Conservation (phyloP, 495 filamentous ascomycete genomes). For the Lineolata rhizophorae region DNA sequence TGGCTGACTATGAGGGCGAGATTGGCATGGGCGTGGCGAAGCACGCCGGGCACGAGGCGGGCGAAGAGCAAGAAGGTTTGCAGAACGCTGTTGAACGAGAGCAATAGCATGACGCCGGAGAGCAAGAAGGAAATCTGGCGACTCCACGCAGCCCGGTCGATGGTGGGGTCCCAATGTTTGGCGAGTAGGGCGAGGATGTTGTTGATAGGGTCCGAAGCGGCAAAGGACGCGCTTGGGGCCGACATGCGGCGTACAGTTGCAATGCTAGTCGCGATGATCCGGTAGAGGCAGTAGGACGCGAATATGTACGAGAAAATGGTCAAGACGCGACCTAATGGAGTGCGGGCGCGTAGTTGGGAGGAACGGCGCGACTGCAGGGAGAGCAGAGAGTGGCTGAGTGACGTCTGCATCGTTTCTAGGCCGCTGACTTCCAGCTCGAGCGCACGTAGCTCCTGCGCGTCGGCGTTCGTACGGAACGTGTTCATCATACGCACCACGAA, state of each 20-base stretch:
- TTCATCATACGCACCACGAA: slow-evolving; percentile 48
- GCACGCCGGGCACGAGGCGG: slow-evolving; percentile 41
- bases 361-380: slow-evolving; percentile 33
- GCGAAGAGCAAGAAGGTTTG: slow-evolving; percentile 57
- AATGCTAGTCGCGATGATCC: slow-evolving; percentile 42
- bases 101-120: slow-evolving; percentile 53
- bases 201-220: slow-evolving; percentile 56
- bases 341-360: slow-evolving; percentile 38
- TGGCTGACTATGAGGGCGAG: slow-evolving; percentile 52
- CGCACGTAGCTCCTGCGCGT: slow-evolving; percentile 38
- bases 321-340: slow-evolving; percentile 34
- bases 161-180: slow-evolving; percentile 45
- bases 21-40: slow-evolving; percentile 38
- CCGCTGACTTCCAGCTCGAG: slow-evolving; percentile 59
- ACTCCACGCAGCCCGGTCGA: slow-evolving; percentile 52
- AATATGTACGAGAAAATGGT: slow-evolving; percentile 36
- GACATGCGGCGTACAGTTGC: slow-evolving; percentile 34
- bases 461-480: slow-evolving; percentile 35
- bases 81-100: slow-evolving; percentile 50
- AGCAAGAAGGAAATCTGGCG: slow-evolving; percentile 58
- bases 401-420: slow-evolving; percentile 48
- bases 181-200: slow-evolving; percentile 52
- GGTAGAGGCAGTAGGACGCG: slow-evolving; percentile 54
- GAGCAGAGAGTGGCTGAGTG: slow-evolving; percentile 36
- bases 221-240: slow-evolving; percentile 24